These are phyloP conservation scores for Magnaporthiopsis incrustans DNA, from an alignment of 2,329 filamentous ascomycete species.

Conservation along the genomic window DNA sequence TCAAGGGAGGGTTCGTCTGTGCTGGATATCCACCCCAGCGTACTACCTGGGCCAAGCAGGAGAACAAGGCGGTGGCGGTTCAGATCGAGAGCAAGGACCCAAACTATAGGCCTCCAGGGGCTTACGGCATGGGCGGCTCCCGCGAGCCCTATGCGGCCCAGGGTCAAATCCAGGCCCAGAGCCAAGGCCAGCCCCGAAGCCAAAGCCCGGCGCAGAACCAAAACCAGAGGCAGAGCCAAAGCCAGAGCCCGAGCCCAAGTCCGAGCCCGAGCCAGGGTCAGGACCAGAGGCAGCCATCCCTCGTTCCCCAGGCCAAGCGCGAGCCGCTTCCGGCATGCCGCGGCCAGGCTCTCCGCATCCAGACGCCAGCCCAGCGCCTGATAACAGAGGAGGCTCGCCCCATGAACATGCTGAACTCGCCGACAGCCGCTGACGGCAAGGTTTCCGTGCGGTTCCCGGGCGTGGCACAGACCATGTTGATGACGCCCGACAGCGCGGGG, in stretches of 20 bases:
- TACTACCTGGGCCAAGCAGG: constrained; percentile 60
- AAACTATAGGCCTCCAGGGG: constrained; percentile 51
- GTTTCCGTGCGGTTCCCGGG: constrained; percentile 43
- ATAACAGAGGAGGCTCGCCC: constrained; percentile 51
- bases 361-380: constrained; percentile 51
- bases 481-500: constrained; percentile 53
- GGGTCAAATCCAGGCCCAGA: background rate
- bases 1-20: constrained; percentile 82
- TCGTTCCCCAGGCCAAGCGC: constrained; percentile 36
- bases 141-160: constrained; percentile 18
- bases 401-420: constrained; percentile 31
- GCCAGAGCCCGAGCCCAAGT: background rate
- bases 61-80: constrained; percentile 58
- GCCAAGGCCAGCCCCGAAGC: background rate
- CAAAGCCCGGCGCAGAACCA: background rate
- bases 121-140: constrained; percentile 43
- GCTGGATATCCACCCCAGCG: constrained; percentile 82
- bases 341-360: constrained; percentile 53
- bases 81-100: constrained; percentile 80
- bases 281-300: background rate
- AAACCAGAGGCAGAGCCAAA: background rate
- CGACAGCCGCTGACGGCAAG: constrained; percentile 47
- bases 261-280: background rate
- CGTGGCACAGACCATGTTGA: constrained; percentile 45
- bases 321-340: constrained; percentile 53